Percentiles rank a stretch among this genome's conserved stretches.
Conservation (phyloP, 2,329 filamentous ascomycete species). For the Colletotrichum nymphaeae region DNA sequence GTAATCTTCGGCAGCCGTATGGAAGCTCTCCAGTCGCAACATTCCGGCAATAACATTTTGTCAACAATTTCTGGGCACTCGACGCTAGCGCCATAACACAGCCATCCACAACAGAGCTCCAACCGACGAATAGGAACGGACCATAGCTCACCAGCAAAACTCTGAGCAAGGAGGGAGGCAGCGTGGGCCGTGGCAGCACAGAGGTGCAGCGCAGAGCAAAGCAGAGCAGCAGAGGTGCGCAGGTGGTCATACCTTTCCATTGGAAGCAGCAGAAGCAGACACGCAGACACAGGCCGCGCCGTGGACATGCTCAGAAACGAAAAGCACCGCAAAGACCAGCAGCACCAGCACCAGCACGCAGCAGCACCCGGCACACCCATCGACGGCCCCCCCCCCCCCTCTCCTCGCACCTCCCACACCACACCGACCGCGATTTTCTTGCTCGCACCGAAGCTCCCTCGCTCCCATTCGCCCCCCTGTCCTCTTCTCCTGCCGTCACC, state of each 20-base stretch:
- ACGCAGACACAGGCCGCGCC: neutral
- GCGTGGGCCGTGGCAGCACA: neutral
- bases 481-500: slow-evolving; percentile 30
- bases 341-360: slow-evolving; percentile 14
- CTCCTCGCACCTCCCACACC: slow-evolving; percentile 14
- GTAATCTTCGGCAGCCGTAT: slow-evolving; percentile 26
- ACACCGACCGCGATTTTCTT: slow-evolving; percentile 16
- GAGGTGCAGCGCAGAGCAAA: neutral
- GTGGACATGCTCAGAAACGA: slow-evolving; percentile 17
- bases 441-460: slow-evolving; percentile 26
- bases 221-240: neutral
- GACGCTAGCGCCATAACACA: slow-evolving; percentile 37
- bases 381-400: neutral
- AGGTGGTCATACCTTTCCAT: neutral
- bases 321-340: neutral
- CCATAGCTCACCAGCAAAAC: slow-evolving; percentile 24
- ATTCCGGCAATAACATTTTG: slow-evolving; percentile 35
- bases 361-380: neutral
- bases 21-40: neutral
- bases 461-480: slow-evolving; percentile 31
- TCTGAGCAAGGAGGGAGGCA: slow-evolving; percentile 10
- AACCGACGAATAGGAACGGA: slow-evolving; percentile 16
- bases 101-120: slow-evolving; percentile 31
- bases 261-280: neutral
- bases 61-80: slow-evolving; percentile 23